A percentile compares a stretch with the other conserved stretches of the same genome.
phyloP scores from a whole-genome alignment of 768 basidiomycete genomes.

The Termitomyces sp. region DNA sequence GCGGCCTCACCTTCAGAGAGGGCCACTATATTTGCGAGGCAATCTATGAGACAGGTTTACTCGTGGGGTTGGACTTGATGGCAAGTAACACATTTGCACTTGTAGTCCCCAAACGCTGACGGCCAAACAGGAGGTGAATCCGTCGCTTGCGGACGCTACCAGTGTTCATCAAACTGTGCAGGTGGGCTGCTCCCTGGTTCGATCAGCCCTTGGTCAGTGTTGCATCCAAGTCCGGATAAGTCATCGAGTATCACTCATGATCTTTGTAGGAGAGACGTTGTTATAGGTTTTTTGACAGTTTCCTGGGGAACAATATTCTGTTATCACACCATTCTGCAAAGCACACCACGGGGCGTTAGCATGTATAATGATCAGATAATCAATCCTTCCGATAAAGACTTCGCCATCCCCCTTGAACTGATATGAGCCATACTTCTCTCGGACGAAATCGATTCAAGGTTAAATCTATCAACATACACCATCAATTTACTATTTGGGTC shows the following conservation, averaged over 20 bases:
- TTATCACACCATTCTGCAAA: background rate
- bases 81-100: slow-evolving; percentile 36
- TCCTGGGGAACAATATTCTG: background rate
- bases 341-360: background rate
- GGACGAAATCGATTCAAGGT: background rate
- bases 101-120: slow-evolving; percentile 7
- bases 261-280: slow-evolving; percentile 38
- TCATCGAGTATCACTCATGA: slow-evolving; percentile 7
- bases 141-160: slow-evolving; percentile 74
- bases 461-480: background rate
- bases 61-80: slow-evolving; percentile 94
- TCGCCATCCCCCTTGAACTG: background rate
- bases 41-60: slow-evolving; percentile 85
- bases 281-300: slow-evolving; percentile 23
- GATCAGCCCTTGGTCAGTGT: slow-evolving; percentile 73
- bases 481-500: background rate
- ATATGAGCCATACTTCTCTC: background rate
- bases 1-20: slow-evolving; percentile 94
- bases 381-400: background rate
- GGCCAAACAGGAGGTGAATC: slow-evolving; percentile 82
- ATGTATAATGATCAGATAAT: background rate
- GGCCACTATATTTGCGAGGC: slow-evolving; percentile 98
- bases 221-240: background rate
- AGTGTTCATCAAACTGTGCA: slow-evolving; percentile 87
- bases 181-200: slow-evolving; percentile 82